Conservation (phyloP, 169 alveolate genomes). For the Eimeria nieschulzi region DNA sequence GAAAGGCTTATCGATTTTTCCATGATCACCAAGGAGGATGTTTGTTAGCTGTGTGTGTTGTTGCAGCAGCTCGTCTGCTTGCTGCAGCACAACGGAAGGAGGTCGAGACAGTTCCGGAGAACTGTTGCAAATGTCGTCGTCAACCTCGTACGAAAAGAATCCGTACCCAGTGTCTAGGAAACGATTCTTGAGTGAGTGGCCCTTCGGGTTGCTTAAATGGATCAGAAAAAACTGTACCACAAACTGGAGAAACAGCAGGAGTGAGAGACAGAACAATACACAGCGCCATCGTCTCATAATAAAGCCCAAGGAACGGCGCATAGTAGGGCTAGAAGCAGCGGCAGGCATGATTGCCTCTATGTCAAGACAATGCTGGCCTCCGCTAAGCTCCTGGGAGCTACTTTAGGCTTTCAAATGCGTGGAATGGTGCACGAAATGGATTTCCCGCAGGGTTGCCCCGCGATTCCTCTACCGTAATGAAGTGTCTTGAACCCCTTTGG, state of each 20-base stretch:
- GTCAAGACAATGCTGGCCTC: no score
- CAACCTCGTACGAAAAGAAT: constrained; percentile 28
- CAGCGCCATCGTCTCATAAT: neutral
- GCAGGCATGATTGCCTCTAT: no score
- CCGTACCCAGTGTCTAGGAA: constrained; percentile 53
- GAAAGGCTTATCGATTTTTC: neutral
- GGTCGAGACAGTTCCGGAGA: constrained; percentile 20
- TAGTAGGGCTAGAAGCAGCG: no score
- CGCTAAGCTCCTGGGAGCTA: no score
- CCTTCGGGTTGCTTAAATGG: neutral
- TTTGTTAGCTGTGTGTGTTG: constrained; percentile 1
- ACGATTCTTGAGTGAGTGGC: neutral
- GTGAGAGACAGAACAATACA: neutral
- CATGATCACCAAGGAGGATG: neutral
- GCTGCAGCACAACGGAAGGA: constrained; percentile 57
- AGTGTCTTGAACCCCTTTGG: no score
- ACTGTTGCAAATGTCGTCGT: constrained; percentile 31
- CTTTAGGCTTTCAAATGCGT: no score
- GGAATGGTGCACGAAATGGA: no score
- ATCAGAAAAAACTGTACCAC: neutral
- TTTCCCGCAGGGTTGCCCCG: no score
- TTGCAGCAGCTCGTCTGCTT: constrained; percentile 46
- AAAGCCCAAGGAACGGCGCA: no score
- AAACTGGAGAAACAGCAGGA: neutral
- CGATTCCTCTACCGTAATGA: no score